Conservation (phyloP, 169 alveolate species). For the Cryptosporidium ryanae region DNA sequence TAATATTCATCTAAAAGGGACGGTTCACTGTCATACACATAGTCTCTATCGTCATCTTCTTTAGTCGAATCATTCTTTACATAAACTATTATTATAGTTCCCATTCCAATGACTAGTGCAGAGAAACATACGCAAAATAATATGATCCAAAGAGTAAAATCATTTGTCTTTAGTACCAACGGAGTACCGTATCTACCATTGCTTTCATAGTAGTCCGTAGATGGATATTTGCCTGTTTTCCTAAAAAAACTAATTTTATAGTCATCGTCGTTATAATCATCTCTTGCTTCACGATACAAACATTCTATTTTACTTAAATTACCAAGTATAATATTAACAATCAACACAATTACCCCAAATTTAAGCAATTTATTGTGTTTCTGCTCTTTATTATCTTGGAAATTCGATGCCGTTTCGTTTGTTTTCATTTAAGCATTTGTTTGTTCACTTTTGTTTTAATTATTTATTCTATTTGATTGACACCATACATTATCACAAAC, state of each 20-base stretch:
- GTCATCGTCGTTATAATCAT: constrained; percentile 19
- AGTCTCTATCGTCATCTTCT: background rate
- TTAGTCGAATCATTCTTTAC: background rate
- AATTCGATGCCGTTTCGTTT: too few relatives aligned
- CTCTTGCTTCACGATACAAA: background rate
- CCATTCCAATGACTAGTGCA: constrained; percentile 34
- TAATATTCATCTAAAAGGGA: constrained; percentile 2
- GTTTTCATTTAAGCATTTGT: too few relatives aligned
- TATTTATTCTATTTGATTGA: too few relatives aligned
- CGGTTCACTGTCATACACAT: constrained; percentile 3
- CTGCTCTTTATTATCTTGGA: too few relatives aligned
- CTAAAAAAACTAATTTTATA: constrained; percentile 23
- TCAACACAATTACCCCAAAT: too few relatives aligned
- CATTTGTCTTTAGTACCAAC: constrained; percentile 24
- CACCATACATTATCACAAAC: too few relatives aligned
- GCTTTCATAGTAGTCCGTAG: constrained; percentile 18
- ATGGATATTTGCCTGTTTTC: constrained; percentile 49
- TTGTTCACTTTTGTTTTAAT: too few relatives aligned
- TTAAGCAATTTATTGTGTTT: too few relatives aligned
- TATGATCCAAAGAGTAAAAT: constrained; percentile 42
- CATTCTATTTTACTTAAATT: background rate
- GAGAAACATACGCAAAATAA: constrained; percentile 22
- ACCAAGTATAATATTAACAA: background rate
- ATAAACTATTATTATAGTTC: constrained; percentile 9
- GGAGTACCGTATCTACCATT: constrained; percentile 65